A percentile compares a stretch with the other conserved stretches of the same genome.
Evolutionary conservation across 169 alveolate genomes (phyloP).

Genomic region (Eimeria maxima): DNA sequence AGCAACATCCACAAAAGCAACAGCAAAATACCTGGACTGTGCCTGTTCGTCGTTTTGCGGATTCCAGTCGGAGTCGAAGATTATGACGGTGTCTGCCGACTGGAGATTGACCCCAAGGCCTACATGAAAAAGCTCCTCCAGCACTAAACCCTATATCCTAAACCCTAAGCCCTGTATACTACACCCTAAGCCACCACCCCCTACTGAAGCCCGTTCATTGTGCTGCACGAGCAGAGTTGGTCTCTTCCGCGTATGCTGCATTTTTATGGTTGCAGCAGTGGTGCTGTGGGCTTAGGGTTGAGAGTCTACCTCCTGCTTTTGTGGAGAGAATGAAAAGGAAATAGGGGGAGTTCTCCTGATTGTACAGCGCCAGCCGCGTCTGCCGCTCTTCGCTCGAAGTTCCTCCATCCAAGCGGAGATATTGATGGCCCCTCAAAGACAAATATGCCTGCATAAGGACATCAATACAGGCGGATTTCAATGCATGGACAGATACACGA

Average conservation of each 20-base stretch:
- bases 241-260: no score
- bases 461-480: background rate
- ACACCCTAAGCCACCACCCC: no score
- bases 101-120: constrained; percentile 96
- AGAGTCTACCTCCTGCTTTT: constrained; percentile 92
- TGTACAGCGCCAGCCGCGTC: constrained; percentile 85
- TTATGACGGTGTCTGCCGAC: constrained; percentile 99
- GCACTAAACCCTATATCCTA: background rate
- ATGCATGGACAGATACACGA: no score
- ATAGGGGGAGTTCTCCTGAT: constrained; percentile 89
- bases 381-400: constrained; percentile 95
- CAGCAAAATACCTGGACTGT: constrained; percentile 88
- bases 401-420: constrained; percentile 88
- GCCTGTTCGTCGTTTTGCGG: constrained; percentile 98
- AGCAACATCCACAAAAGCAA: background rate
- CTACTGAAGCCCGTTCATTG: background rate
- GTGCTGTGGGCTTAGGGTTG: background rate
- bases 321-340: constrained; percentile 95
- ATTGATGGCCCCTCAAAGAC: constrained; percentile 38
- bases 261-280: background rate
- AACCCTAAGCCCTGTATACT: background rate
- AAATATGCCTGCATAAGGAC: constrained; percentile 30
- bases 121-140: background rate
- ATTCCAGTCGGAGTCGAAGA: constrained; percentile 98
- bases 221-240: background rate